phyloP scores from a whole-genome alignment of 1,284 basidiomycete genomes.

The Apiotrichum gamsii region DNA sequence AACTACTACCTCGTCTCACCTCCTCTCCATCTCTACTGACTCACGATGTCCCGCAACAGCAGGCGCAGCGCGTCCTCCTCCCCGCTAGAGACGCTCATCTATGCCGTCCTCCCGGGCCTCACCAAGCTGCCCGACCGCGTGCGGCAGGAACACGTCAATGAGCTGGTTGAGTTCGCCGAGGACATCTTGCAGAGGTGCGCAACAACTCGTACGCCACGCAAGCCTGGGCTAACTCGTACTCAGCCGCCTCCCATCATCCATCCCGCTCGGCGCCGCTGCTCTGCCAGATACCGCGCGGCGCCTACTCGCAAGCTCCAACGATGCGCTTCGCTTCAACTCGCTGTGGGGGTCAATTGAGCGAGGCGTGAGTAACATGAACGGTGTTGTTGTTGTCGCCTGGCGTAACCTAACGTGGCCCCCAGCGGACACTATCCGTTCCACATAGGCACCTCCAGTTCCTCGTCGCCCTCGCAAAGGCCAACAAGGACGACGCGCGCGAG shows the following conservation, averaged over 20 bases:
- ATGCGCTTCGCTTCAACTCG: constrained; percentile 6
- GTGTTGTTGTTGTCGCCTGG: not conserved
- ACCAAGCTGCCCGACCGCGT: constrained; percentile 15
- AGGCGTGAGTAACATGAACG: constrained; percentile 3
- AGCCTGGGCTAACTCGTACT: too few species aligned
- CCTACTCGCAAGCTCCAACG: not conserved
- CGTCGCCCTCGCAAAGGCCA: constrained; percentile 29
- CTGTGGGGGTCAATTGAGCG: constrained; percentile 8
- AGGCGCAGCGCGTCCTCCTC: constrained; percentile 3
- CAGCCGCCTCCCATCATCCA: constrained; percentile 12
- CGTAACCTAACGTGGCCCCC: constrained; percentile 4
- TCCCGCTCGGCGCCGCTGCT: constrained; percentile 8
- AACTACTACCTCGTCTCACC: not conserved
- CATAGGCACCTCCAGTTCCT: constrained; percentile 41
- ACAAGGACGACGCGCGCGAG: constrained; percentile 5
- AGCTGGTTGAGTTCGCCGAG: constrained; percentile 37
- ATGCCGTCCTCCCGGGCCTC: constrained; percentile 31
- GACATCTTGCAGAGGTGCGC: constrained; percentile 37
- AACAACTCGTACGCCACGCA: not conserved
- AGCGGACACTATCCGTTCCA: constrained; percentile 35
- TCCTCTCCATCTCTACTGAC: not conserved
- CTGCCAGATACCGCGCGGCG: constrained; percentile 10
- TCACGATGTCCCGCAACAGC: constrained; percentile 1
- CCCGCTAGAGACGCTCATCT: constrained; percentile 35
- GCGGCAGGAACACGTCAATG: constrained; percentile 32